Conservation (phyloP, 1,139 yeast genomes). For the Yamadazyma sp. region DNA sequence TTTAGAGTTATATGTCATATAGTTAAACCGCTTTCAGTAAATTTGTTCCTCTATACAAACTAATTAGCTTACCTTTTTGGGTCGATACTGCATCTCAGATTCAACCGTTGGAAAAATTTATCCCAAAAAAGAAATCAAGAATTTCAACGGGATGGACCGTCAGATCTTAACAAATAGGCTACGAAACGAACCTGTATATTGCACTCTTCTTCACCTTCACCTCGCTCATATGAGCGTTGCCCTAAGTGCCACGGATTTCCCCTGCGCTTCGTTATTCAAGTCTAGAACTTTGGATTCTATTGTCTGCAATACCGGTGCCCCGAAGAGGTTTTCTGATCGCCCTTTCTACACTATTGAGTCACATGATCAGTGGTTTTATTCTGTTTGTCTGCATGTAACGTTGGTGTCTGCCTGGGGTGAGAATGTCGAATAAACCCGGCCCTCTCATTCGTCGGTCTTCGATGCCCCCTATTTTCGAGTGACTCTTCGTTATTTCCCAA, state of each 20-base stretch:
- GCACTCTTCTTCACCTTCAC: no score
- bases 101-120: constrained; percentile 1
- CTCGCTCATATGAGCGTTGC: not conserved
- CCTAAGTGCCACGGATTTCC: not conserved
- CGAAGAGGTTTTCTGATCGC: not conserved
- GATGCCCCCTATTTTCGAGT: constrained; percentile 1
- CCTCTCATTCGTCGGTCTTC: not conserved
- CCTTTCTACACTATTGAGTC: no score
- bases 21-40: not conserved
- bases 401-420: not conserved
- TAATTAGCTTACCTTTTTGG: constrained; percentile 3
- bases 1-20: not conserved
- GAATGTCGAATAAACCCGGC: not conserved
- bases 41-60: not conserved
- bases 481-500: not conserved
- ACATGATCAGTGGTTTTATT: no score
- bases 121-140: not conserved
- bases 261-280: not conserved
- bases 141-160: not conserved
- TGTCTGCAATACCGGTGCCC: not conserved
- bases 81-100: not conserved
- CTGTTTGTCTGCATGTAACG: no score
- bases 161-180: constrained; percentile 1
- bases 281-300: not conserved
- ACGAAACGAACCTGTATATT: not conserved